Percentiles rank a stretch among this genome's conserved stretches.
Evolutionary conservation across 2,329 filamentous ascomycete species (phyloP).

Genomic region (Plenodomus tracheiphilus): DNA sequence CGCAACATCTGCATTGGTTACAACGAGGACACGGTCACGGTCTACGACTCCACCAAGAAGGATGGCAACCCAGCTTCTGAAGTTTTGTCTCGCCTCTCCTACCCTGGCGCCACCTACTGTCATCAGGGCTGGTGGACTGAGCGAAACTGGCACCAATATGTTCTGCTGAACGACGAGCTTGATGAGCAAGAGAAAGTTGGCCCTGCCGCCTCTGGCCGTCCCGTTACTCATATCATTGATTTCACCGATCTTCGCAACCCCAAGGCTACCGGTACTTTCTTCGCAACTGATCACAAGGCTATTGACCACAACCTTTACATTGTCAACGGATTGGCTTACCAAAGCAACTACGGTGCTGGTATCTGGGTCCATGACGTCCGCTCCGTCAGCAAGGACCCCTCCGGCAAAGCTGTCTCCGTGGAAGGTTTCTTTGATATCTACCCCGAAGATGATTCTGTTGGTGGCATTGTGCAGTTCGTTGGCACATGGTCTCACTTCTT

Average conservation of each 20-base stretch:
- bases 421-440: slow-evolving; percentile 50
- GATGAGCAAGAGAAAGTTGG: slow-evolving; percentile 35
- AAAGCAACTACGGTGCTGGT: slow-evolving; percentile 48
- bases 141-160: slow-evolving; percentile 37
- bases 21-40: slow-evolving; percentile 57
- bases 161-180: slow-evolving; percentile 40
- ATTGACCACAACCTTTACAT: slow-evolving; percentile 54
- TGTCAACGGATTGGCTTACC: slow-evolving; percentile 46
- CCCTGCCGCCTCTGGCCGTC: slow-evolving; percentile 34
- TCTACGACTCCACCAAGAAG: slow-evolving; percentile 58
- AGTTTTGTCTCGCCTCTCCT: slow-evolving; percentile 58
- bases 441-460: slow-evolving; percentile 45
- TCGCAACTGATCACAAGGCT: slow-evolving; percentile 40
- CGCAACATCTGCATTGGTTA: slow-evolving; percentile 61
- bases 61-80: slow-evolving; percentile 58
- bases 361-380: slow-evolving; percentile 46
- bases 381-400: slow-evolving; percentile 44
- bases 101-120: slow-evolving; percentile 59
- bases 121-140: slow-evolving; percentile 62
- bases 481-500: slow-evolving; percentile 48
- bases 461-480: slow-evolving; percentile 46
- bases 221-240: slow-evolving; percentile 42
- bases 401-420: slow-evolving; percentile 44
- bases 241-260: slow-evolving; percentile 38
- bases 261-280: slow-evolving; percentile 47